A percentile compares a stretch with the other conserved stretches of the same genome.
Conservation (phyloP, 2,329 filamentous ascomycete genomes). For the Sporothrix mexicana region DNA sequence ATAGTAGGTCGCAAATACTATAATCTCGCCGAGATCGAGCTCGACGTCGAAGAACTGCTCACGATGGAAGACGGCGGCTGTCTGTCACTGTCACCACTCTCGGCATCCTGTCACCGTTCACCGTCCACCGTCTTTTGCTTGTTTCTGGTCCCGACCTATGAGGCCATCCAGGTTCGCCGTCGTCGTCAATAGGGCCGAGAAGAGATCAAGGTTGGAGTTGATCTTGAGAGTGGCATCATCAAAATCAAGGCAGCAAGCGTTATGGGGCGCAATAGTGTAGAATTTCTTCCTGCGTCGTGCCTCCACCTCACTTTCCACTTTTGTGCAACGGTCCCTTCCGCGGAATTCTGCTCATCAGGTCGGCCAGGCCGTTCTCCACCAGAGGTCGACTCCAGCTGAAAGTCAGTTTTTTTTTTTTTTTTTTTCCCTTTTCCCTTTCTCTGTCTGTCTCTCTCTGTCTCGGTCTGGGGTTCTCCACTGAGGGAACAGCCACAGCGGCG, state of each 20-base stretch:
- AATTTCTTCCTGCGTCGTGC: no score
- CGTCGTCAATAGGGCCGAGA: not conserved
- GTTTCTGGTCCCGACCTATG: no score
- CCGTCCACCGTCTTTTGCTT: no score
- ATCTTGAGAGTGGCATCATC: not conserved
- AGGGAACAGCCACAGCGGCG: not conserved
- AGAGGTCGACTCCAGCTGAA: not conserved
- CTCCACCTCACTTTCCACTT: no score
- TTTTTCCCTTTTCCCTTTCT: no score
- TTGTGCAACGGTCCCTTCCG: not conserved
- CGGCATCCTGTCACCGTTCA: no score
- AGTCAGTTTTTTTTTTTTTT: no score
- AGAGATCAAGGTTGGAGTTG: no score
- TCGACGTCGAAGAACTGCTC: not conserved
- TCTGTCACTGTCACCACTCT: no score
- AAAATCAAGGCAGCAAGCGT: constrained; percentile 16
- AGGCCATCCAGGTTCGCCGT: not conserved
- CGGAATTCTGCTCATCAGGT: not conserved
- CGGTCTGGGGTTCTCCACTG: constrained; percentile 3
- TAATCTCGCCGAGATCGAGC: not conserved
- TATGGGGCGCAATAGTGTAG: not conserved
- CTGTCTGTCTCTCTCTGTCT: not conserved
- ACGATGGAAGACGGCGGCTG: not conserved
- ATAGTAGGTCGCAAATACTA: no score
- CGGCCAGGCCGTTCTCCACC: constrained; percentile 4